Evolutionary conservation across 2,329 filamentous ascomycete genomes (phyloP), one percentile per base, ranked within the genome.

Genomic region (Cercospora janseana): DNA sequence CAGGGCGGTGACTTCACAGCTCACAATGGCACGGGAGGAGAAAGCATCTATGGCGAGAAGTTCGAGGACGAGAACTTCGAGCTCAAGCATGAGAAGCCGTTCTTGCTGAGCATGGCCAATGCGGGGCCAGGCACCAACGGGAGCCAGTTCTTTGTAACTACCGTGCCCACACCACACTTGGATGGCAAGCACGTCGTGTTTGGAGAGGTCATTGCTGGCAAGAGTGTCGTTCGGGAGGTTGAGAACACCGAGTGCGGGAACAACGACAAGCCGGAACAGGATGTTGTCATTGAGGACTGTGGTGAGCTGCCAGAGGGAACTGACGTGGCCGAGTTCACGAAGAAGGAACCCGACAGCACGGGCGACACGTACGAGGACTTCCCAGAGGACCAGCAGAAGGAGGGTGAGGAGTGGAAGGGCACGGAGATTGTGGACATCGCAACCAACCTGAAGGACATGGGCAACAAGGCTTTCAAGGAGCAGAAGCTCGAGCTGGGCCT

Each of bases 151-250:
- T 98, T 98, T 80, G 78, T 97, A 63, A 98, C 93, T 41, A 97
- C 93, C 12, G 88, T 95, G 23, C 79, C 85, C n/a, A 97, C 93
- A 10, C 91, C 90, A 40, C 93, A 97, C 70, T 81, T 97, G 29
- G 91, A 98, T 70, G 83, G 83, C 69, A 98, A 98, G 79, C 92
- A 98, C 73, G 93, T 97, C 38, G 91, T 98, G 18, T 98, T 96
- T 63, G 93, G 93, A 57, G 86, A 96, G 69, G 92, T 97, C 49
- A 80, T 96, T 65, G 87, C 85, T 54, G 93, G 93, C 65, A 97
- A 96, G 79, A 91, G 88, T 55, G 76, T 96, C 28, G 81, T 97
- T 26, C 86, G 93, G 58, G 84, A 91, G 69, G 84, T 97, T 64
- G 93, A 98, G 75, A 93, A 93, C 71, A 75, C 88, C 55, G 77